Percentiles rank a stretch among this genome's conserved stretches.
These are phyloP conservation scores for Penicillium sp. DNA, from an alignment of 2,329 filamentous ascomycete genomes.

Conservation along the genomic window DNA sequence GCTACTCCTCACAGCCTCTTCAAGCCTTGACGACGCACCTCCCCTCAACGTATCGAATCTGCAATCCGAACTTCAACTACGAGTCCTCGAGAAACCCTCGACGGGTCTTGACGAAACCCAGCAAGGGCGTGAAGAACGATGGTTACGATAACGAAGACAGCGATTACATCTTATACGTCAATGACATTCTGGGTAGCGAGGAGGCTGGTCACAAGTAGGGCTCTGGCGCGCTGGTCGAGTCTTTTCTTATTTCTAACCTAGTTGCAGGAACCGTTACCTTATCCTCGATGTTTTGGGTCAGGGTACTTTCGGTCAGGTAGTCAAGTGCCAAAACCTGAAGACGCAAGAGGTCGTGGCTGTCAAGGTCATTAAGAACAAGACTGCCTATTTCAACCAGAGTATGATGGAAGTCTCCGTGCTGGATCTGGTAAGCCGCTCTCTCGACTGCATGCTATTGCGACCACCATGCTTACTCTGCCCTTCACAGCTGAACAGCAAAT, in stretches of 20 bases:
- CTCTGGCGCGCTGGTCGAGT: constrained; percentile 4
- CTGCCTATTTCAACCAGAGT: constrained; percentile 98
- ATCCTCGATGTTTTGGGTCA: constrained; percentile 96
- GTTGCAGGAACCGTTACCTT: constrained; percentile 76
- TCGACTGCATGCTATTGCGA: neutral
- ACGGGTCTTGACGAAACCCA: constrained; percentile 92
- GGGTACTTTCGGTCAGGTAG: constrained; percentile 96
- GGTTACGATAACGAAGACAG: constrained; percentile 99
- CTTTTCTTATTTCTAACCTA: constrained; percentile 6
- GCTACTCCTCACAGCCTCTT: constrained; percentile 60
- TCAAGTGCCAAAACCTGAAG: constrained; percentile 97
- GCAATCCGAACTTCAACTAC: constrained; percentile 97
- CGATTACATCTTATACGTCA: constrained; percentile 98
- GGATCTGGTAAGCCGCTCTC: constrained; percentile 64
- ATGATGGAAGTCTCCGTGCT: constrained; percentile 99
- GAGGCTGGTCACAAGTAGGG: constrained; percentile 93
- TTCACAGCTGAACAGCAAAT: constrained; percentile 86
- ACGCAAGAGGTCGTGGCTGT: constrained; percentile 98
- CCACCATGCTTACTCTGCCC: neutral
- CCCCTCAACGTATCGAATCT: constrained; percentile 94
- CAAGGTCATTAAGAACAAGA: constrained; percentile 98
- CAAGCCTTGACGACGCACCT: constrained; percentile 93
- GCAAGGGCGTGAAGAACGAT: constrained; percentile 97
- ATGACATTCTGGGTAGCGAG: constrained; percentile 95
- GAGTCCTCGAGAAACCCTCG: constrained; percentile 95